Conservation (phyloP, 1,284 basidiomycete species). For the Ganoderma lingzhi region DNA sequence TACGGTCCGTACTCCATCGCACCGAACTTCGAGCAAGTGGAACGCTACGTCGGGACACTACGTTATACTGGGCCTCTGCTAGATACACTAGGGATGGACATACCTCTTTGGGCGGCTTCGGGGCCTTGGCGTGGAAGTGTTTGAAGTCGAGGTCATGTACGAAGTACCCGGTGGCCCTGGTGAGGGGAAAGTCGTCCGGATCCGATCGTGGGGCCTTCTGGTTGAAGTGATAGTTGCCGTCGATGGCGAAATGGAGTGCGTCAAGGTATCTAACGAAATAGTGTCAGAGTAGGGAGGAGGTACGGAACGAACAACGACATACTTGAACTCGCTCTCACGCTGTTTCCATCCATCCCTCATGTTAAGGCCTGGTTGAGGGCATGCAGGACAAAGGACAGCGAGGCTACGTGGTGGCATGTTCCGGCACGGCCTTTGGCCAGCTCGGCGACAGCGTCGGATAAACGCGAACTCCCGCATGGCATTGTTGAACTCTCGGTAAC, state of each 20-base stretch:
- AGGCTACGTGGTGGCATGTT: too few species aligned
- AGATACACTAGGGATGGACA: neutral
- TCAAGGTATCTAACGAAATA: constrained; percentile 12
- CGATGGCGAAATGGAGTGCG: constrained; percentile 16
- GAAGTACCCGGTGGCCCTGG: constrained; percentile 16
- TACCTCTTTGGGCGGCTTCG: constrained; percentile 2
- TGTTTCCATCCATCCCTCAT: neutral
- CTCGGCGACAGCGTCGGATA: too few species aligned
- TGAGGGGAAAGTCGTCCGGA: constrained; percentile 15
- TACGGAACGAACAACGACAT: neutral
- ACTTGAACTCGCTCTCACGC: neutral
- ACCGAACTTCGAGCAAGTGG: constrained; percentile 14
- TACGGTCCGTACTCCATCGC: constrained; percentile 22
- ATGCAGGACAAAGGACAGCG: neutral
- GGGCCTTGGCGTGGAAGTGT: neutral
- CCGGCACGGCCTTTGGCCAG: too few species aligned
- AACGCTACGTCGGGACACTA: neutral
- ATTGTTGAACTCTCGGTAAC: too few species aligned
- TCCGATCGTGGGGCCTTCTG: constrained; percentile 17
- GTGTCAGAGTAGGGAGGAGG: constrained; percentile 25
- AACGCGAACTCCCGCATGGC: too few species aligned
- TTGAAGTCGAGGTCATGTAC: constrained; percentile 19
- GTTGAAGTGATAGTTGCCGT: constrained; percentile 27
- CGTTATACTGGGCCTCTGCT: too few species aligned
- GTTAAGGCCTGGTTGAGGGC: neutral